A percentile compares a stretch with the other conserved stretches of the same genome.
These are phyloP conservation scores for Diaporthe sp. DNA, from an alignment of 2,329 filamentous ascomycete species.

Conservation along the genomic window DNA sequence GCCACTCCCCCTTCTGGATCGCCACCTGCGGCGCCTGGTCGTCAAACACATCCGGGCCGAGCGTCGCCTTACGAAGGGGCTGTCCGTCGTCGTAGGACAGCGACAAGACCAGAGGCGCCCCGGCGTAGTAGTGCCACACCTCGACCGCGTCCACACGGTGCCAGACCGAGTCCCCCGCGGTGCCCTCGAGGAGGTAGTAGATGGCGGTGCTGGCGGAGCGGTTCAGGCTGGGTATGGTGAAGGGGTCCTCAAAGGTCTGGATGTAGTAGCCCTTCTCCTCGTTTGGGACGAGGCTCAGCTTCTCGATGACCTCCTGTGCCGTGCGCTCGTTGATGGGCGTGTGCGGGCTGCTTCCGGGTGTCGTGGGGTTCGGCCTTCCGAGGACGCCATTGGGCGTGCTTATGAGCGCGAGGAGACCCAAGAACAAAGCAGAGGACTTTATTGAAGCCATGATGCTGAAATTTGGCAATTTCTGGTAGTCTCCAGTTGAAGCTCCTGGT, in stretches of 20 bases:
- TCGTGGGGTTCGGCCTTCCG: not conserved
- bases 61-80: constrained; percentile 51
- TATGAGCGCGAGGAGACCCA: constrained; percentile 11
- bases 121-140: constrained; percentile 68
- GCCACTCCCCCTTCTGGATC: constrained; percentile 59
- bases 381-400: not conserved
- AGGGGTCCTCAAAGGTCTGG: constrained; percentile 61
- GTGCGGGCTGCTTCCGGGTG: not conserved
- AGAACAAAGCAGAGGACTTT: not conserved
- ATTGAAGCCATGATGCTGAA: constrained; percentile 14
- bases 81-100: constrained; percentile 60
- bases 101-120: constrained; percentile 62
- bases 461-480: not conserved
- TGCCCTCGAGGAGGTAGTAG: constrained; percentile 66
- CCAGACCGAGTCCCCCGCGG: constrained; percentile 60
- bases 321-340: constrained; percentile 47
- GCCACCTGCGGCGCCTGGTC: constrained; percentile 60
- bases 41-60: constrained; percentile 60
- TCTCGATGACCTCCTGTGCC: constrained; percentile 59
- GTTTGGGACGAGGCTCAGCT: constrained; percentile 59
- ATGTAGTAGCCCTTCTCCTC: constrained; percentile 64
- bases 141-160: constrained; percentile 65
- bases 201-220: constrained; percentile 64
- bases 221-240: constrained; percentile 43
- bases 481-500: not conserved